Conservation (phyloP, 805 yeast genomes). For the Ogataea angusta region DNA sequence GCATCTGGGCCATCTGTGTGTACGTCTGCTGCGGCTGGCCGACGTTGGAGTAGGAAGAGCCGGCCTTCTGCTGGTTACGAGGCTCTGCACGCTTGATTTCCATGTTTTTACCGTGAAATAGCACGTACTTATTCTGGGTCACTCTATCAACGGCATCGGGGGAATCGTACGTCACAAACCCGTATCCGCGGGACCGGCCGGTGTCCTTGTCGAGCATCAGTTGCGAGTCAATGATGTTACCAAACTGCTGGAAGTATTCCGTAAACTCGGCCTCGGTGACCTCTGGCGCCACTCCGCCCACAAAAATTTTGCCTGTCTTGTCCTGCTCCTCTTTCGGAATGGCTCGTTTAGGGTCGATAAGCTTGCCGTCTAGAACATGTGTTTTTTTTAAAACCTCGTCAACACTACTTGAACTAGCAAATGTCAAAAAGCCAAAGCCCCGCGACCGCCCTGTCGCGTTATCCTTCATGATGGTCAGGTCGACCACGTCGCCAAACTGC, state of each 20-base stretch:
- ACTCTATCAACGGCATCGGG: conserved; percentile 92
- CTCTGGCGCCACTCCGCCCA: conserved; percentile 94
- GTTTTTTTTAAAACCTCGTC: conserved; percentile 82
- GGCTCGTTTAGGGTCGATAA: conserved; percentile 96
- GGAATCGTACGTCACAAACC: conserved; percentile 92
- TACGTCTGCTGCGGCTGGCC: conserved; percentile 33
- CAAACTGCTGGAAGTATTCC: conserved; percentile 81
- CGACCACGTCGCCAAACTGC: conserved; percentile 84
- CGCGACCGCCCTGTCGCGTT: conserved; percentile 81
- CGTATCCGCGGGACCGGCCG: conserved; percentile 95
- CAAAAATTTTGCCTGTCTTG: conserved; percentile 93
- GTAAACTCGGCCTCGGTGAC: conserved; percentile 90
- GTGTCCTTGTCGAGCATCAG: conserved; percentile 96
- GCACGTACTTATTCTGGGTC: conserved; percentile 74
- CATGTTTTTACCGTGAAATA: conserved; percentile 81
- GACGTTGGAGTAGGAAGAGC: conserved; percentile 32
- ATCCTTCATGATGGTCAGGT: conserved; percentile 92
- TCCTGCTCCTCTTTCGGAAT: conserved; percentile 97
- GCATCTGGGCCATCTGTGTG: conserved; percentile 38
- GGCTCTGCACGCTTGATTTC: conserved; percentile 85
- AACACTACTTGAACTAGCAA: conserved; percentile 76
- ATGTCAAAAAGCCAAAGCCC: conserved; percentile 93
- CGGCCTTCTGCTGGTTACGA: conserved; percentile 58
- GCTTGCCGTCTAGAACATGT: conserved; percentile 90
- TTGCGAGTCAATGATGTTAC: conserved; percentile 91